Evolutionary conservation across 2,329 filamentous ascomycete genomes (phyloP).

Genomic region (Colletotrichum brevisporum): DNA sequence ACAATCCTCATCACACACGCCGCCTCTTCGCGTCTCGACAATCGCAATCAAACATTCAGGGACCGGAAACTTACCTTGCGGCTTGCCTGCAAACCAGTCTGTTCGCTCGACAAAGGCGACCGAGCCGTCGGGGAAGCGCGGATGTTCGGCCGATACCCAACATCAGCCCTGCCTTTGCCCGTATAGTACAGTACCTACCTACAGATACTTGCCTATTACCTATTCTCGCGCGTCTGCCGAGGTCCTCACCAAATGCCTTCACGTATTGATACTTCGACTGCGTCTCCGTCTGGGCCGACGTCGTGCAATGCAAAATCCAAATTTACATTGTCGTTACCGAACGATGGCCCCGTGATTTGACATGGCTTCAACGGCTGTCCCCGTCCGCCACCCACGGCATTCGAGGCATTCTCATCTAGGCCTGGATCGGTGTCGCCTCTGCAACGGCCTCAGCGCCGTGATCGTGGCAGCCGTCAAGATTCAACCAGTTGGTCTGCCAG

Average conservation of each 20-base stretch:
- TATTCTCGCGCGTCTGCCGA: no score
- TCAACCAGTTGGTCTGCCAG: not conserved
- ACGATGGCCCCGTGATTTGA: not conserved
- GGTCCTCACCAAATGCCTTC: no score
- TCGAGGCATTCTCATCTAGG: not conserved
- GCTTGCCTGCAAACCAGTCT: not conserved
- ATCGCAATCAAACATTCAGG: conserved; percentile 21
- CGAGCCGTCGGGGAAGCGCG: no score
- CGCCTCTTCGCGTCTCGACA: conserved; percentile 9
- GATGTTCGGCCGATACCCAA: no score
- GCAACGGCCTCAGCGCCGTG: not conserved
- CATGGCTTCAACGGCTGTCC: not conserved
- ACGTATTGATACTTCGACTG: no score
- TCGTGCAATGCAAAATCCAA: not conserved
- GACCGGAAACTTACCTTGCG: not conserved
- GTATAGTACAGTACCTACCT: no score
- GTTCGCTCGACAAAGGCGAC: no score
- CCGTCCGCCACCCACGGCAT: not conserved
- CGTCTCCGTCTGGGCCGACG: no score
- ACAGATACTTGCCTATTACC: no score
- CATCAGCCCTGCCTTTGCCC: no score
- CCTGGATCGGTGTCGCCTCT: conserved; percentile 7
- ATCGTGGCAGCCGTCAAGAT: conserved; percentile 20
- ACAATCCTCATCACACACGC: not conserved
- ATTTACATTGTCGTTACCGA: not conserved